phyloP scores from a whole-genome alignment of 2,329 filamentous ascomycete species.

The Colletotrichum sp. region DNA sequence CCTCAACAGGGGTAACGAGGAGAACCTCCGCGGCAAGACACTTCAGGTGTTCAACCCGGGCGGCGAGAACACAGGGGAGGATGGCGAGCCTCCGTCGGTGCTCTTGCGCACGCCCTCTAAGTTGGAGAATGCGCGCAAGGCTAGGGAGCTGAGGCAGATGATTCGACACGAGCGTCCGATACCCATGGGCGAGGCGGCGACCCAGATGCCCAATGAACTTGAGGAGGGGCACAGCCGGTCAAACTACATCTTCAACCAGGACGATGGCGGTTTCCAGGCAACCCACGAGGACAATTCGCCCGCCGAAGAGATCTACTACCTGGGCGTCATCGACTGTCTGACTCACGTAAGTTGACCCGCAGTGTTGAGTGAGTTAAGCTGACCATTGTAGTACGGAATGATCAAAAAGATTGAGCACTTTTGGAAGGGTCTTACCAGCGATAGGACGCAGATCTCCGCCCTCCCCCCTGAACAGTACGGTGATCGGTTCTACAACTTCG shows the following conservation, averaged over 20 bases:
- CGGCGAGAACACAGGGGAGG: constrained; percentile 66
- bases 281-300: constrained; percentile 88
- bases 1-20: constrained; percentile 86
- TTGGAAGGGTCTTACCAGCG: constrained; percentile 89
- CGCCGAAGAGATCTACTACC: constrained; percentile 94
- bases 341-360: constrained; percentile 76
- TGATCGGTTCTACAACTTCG: constrained; percentile 92
- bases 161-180: constrained; percentile 92
- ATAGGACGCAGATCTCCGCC: constrained; percentile 88
- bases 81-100: constrained; percentile 62
- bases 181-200: constrained; percentile 83
- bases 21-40: constrained; percentile 89
- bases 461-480: constrained; percentile 91
- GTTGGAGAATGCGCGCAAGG: constrained; percentile 88
- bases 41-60: constrained; percentile 93
- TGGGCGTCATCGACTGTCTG: constrained; percentile 97
- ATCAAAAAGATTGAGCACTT: constrained; percentile 96
- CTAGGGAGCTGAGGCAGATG: constrained; percentile 87
- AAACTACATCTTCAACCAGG: constrained; percentile 85
- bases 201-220: constrained; percentile 89
- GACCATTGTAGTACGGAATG: constrained; percentile 76
- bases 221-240: constrained; percentile 73
- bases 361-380: not conserved
- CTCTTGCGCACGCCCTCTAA: constrained; percentile 92
- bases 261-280: constrained; percentile 91